A percentile compares a stretch with the other conserved stretches of the same genome.
These are phyloP conservation scores for Oldenlandia corymbosa DNA, from an alignment of 257 asterid species.

Conservation along the genomic window DNA sequence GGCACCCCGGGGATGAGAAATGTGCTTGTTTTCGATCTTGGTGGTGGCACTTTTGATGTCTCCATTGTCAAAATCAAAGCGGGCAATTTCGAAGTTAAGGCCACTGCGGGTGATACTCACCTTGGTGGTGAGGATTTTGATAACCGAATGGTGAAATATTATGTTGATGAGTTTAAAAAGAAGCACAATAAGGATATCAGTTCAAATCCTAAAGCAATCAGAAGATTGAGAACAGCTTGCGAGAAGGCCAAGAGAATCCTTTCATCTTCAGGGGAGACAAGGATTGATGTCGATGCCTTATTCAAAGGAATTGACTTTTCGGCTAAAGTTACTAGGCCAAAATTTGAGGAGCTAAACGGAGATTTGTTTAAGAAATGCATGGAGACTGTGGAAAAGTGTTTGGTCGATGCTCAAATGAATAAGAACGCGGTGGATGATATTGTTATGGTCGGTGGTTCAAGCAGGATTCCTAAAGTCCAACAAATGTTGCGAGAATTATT, in stretches of 20 bases:
- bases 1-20: background rate
- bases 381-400: background rate
- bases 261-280: background rate
- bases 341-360: background rate
- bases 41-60: background rate
- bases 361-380: background rate
- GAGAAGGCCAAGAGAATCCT: background rate
- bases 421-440: background rate
- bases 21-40: background rate
- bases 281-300: background rate
- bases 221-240: conserved; percentile 1
- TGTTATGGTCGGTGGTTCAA: background rate
- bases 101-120: background rate
- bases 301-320: background rate
- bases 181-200: background rate
- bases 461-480: background rate
- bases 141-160: background rate
- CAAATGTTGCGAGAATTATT: background rate
- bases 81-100: background rate
- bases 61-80: background rate
- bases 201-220: background rate
- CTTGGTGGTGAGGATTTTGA: background rate
- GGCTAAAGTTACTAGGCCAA: background rate
- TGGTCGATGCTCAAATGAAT: background rate
- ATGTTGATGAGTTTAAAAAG: background rate